Conservation (phyloP, 148 eudicot genomes). For the Pouteria glomerata region DNA sequence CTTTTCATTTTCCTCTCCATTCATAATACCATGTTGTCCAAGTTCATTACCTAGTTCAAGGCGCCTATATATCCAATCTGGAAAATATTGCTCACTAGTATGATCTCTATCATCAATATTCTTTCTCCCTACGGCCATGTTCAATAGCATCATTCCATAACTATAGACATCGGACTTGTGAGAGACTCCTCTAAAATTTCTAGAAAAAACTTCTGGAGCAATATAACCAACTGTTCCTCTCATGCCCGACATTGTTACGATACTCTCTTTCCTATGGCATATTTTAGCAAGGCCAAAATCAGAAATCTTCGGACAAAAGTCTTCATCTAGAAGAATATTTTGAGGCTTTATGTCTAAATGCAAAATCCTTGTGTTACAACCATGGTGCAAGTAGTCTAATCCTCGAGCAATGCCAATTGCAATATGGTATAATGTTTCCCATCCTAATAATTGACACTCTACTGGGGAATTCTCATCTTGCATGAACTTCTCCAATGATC, state of each 20-base stretch:
- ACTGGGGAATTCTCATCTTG: background rate
- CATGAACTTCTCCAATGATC: constrained; percentile 20
- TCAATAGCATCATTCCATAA: no score
- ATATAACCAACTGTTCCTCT: background rate
- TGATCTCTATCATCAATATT: background rate
- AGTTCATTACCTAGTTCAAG: background rate
- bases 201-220: background rate
- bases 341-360: constrained; percentile 9
- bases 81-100: background rate
- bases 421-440: constrained; percentile 1
- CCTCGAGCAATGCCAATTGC: no score
- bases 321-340: no score
- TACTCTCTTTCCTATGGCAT: background rate
- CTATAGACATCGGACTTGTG: no score
- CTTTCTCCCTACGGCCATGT: background rate
- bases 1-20: no score
- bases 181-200: background rate
- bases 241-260: no score
- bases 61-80: background rate
- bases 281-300: constrained; percentile 6
- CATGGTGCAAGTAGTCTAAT: no score
- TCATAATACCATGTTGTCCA: background rate
- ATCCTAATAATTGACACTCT: constrained; percentile 3
- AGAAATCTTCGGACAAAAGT: no score
- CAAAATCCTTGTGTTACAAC: background rate